phyloP scores from a whole-genome alignment of 73 alveolate genomes.

The Paramecium sonneborni region DNA sequence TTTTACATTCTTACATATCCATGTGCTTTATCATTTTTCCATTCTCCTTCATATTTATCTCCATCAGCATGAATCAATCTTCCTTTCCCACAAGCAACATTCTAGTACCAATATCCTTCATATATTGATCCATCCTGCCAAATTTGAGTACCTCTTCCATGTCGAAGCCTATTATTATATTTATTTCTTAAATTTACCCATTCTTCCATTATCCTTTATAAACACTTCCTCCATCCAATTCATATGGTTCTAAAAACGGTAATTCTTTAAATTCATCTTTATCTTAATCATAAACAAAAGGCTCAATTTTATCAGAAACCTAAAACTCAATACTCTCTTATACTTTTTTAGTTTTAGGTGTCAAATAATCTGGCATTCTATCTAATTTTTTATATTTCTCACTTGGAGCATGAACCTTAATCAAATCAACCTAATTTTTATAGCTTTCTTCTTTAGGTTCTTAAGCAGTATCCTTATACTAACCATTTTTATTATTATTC shows the following conservation, averaged over 20 bases:
- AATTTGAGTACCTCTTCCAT: conserved; percentile 86
- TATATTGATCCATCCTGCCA: conserved; percentile 89
- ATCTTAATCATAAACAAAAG: conserved; percentile 64
- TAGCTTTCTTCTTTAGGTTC: background rate
- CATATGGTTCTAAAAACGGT: conserved; percentile 64
- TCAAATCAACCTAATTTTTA: background rate
- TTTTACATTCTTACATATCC: conserved; percentile 42
- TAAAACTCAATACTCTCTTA: background rate
- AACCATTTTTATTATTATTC: background rate
- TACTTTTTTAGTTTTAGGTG: background rate
- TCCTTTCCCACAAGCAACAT: conserved; percentile 81
- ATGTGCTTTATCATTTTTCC: conserved; percentile 83
- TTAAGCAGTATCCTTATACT: background rate
- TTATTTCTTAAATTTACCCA: conserved; percentile 44
- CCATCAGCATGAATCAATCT: conserved; percentile 77
- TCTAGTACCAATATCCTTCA: conserved; percentile 89
- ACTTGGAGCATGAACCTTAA: background rate
- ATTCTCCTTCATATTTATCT: conserved; percentile 78
- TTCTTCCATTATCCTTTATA: conserved; percentile 90
- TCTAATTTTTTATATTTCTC: background rate
- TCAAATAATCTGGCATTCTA: background rate
- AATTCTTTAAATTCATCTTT: conserved; percentile 33
- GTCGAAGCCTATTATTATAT: conserved; percentile 43
- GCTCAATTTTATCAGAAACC: background rate
- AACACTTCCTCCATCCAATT: conserved; percentile 75